Evolutionary conservation across 2,329 filamentous ascomycete species (phyloP), one percentile per base, ranked within the genome.

Genomic region (Bipolaris sorokiniana): DNA sequence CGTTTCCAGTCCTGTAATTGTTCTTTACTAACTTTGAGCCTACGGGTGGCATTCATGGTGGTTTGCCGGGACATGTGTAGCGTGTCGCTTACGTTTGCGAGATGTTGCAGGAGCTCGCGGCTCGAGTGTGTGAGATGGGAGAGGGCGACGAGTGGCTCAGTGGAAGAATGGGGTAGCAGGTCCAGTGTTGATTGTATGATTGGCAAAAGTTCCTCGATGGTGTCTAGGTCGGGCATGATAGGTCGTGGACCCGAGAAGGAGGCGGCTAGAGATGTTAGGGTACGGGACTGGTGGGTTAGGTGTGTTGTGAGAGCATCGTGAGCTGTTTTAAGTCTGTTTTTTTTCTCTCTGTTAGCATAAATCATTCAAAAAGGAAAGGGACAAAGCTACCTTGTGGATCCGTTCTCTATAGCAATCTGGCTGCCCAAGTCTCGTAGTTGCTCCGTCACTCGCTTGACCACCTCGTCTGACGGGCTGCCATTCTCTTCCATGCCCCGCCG

Each of bases 11-110:
- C 94, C 1, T 88, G 86, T 1, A 98, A 89, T 59, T 96, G 86
- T 73, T 96, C 93, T 67, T 89, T 90, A 6, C 91, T 92, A 34
- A 87, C 90, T 65, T 90, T 89, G 49, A 99, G 80, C 42, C 92
- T 86, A 53, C 95, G 83, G 2, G 89, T 88, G 1, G 94, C 95
- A 9, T 90, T 89, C 3, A 88, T 90, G 0, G 91, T 95, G 1
- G 91, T 90, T 77, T 98, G 94, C 11, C 92, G 88, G 31, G 90
- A 92, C 89, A 98, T 97, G 77, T 98, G 94, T 33, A 99, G 82
- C 3, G 91, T 93, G 74, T 99, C 95, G 6, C 91, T 92, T 4
- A 99, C 82, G 64, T 92, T 90, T 66, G 91, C 92, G 45, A 99
- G 84, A 6, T 91, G 91, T 68, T 91, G 86, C 7, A 94, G 83